A percentile compares a stretch with the other conserved stretches of the same genome.
Evolutionary conservation across 257 asterid species (phyloP).

Genomic region (Thymus mandschuricus): DNA sequence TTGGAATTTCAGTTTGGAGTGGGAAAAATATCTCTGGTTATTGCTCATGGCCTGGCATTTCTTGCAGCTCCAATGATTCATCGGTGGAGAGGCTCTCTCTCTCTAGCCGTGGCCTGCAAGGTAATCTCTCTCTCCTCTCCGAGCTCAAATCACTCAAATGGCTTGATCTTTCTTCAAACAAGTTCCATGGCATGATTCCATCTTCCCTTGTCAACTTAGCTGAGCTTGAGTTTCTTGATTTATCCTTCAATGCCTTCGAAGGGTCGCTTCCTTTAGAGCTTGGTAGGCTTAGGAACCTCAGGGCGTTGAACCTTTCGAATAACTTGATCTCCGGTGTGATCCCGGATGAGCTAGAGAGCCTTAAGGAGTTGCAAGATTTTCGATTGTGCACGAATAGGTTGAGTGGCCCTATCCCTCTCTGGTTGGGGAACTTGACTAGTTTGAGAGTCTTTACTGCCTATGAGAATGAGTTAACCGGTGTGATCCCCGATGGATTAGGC

Average conservation of each 20-base stretch:
- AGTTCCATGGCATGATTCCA: conserved; percentile 74
- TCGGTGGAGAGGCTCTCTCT: conserved; percentile 79
- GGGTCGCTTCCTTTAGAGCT: conserved; percentile 70
- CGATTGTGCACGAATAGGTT: conserved; percentile 67
- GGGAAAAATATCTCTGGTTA: conserved; percentile 48
- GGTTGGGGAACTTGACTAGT: conserved; percentile 71
- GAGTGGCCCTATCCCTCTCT: conserved; percentile 80
- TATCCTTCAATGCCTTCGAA: conserved; percentile 71
- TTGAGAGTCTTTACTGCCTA: conserved; percentile 78
- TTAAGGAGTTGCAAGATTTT: conserved; percentile 64
- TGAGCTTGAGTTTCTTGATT: conserved; percentile 86
- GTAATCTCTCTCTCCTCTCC: conserved; percentile 75
- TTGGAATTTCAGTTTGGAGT: conserved; percentile 69
- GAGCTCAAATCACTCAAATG: conserved; percentile 72
- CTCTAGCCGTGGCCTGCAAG: conserved; percentile 68
- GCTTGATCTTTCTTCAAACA: conserved; percentile 88
- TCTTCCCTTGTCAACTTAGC: conserved; percentile 60
- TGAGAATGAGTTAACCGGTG: conserved; percentile 78
- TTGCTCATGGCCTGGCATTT: conserved; percentile 82
- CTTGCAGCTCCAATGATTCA: conserved; percentile 68
- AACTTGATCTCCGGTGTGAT: conserved; percentile 62
- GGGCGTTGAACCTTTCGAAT: conserved; percentile 68
- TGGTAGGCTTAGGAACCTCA: conserved; percentile 56
- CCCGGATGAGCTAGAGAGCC: conserved; percentile 67
- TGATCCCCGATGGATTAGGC: conserved; percentile 77